phyloP scores from a whole-genome alignment of 345 rosid species.

The Fremontodendron californicum region DNA sequence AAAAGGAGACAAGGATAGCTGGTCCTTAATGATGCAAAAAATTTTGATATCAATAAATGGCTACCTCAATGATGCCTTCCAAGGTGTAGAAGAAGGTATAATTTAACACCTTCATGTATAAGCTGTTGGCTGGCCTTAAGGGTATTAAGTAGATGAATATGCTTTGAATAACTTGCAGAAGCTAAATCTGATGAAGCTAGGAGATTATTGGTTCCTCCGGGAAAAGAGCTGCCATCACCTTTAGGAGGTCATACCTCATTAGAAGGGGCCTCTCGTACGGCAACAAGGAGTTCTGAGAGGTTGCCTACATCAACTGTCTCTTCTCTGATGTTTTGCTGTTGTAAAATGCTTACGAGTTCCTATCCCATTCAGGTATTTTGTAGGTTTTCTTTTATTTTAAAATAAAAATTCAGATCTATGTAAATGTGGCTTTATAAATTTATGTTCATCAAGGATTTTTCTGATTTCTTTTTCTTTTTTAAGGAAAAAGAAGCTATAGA shows the following conservation, averaged over 20 bases:
- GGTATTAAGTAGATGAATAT: not conserved
- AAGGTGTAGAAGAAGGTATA: constrained; percentile 82
- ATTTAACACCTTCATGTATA: constrained; percentile 14
- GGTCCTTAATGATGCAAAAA: constrained; percentile 73
- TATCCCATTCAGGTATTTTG: constrained; percentile 66
- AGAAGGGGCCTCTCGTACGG: constrained; percentile 34
- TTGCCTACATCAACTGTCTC: constrained; percentile 43
- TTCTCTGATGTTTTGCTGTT: constrained; percentile 56
- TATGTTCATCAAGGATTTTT: not conserved
- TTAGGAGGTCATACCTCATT: constrained; percentile 39
- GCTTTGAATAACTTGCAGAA: constrained; percentile 41
- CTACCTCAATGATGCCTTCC: constrained; percentile 59
- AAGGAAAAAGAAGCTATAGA: not conserved
- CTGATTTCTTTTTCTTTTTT: not conserved
- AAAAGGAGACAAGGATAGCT: constrained; percentile 71
- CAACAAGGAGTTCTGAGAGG: constrained; percentile 43
- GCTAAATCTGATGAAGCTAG: constrained; percentile 52
- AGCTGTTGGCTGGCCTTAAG: not conserved
- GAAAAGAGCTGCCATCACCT: constrained; percentile 61
- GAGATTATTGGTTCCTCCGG: constrained; percentile 62
- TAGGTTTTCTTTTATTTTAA: not conserved
- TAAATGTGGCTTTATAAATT: not conserved
- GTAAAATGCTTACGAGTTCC: constrained; percentile 60
- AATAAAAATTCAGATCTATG: not conserved
- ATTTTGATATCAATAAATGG: constrained; percentile 54